Base-by-base conservation (phyloP, 345 rosid genomes). In the Citrus sp. region DNA sequence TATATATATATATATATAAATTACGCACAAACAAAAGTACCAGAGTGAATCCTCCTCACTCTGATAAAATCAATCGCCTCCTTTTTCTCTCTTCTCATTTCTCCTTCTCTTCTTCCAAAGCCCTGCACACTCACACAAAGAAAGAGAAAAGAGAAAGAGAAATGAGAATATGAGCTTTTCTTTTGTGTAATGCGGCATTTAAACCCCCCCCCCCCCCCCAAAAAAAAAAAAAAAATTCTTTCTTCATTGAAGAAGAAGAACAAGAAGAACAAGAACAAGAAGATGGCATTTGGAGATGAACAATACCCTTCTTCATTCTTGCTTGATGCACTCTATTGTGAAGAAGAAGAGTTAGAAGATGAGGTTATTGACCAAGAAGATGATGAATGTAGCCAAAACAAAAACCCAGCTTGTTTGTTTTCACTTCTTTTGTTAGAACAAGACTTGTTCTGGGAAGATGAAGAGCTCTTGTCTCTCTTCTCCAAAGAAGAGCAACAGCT, bases 401-500 rank as follows among this genome's bases (percentile, higher is more conserved):
- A 63, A 40, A 51, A 22, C 63, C 58, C 86, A 46, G 51, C 51
- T 51, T 71, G 70, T 70, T 70, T 84, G 8, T 83, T 79, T 21
- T 87, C 92, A 28, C 61, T 82, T 35, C 76, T 86, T 51, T 67
- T 86, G 81, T 77, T 88, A 19, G 91, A 87, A 21, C 98, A 90
- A 67, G 94, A 93, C 81, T 83, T 92, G 87, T 86, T 86, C 79
- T 91, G 90, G 92, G 97, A 92, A 81, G 97, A 92, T 27, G 87
- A 85, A 59, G 95, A 95, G 88, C 94, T 95, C 34, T 70, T 79
- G 64, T 86, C 90, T 21, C 87, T 93, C 60, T 92, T 92, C 79
- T 62, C 87, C 42, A 93, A 89, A 74, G 98, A 95, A 70, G 86
- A 85, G 49, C 87, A 86, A 65, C 63, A 46, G 51, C 18, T 46